phyloP scores from a whole-genome alignment of 495 filamentous ascomycete genomes.

The Entonaema liquescens region DNA sequence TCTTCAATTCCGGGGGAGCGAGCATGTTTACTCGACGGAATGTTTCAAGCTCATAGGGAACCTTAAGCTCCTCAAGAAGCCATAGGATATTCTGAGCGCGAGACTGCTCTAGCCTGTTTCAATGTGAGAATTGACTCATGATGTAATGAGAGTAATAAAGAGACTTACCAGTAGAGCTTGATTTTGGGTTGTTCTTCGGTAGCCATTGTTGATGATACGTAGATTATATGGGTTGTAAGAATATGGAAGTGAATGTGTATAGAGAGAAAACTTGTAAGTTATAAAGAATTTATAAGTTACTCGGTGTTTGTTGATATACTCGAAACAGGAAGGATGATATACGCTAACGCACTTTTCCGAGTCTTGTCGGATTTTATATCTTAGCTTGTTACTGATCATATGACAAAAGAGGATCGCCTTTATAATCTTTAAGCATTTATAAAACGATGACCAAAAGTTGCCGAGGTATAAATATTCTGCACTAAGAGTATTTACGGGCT shows the following conservation, averaged over 20 bases:
- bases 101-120: slow-evolving; percentile 73
- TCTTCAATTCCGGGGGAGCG: slow-evolving; percentile 75
- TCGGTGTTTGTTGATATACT: background rate
- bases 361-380: background rate
- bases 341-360: background rate
- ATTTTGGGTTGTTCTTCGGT: slow-evolving; percentile 63
- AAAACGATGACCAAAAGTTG: slow-evolving; percentile 13
- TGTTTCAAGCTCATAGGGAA: slow-evolving; percentile 78
- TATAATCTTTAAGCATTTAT: background rate
- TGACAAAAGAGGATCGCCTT: background rate
- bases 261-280: background rate
- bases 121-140: slow-evolving; percentile 19
- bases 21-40: slow-evolving; percentile 71
- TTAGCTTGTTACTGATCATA: background rate
- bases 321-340: background rate
- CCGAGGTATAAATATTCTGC: slow-evolving; percentile 23
- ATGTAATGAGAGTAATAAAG: background rate
- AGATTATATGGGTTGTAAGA: background rate
- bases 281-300: background rate
- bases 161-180: slow-evolving; percentile 76
- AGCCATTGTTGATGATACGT: slow-evolving; percentile 36
- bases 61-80: slow-evolving; percentile 85
- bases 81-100: slow-evolving; percentile 87
- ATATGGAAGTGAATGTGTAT: background rate
- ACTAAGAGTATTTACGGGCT: slow-evolving; percentile 8